Evolutionary conservation across 257 asterid species (phyloP).

Genomic region (Solanum rostratum): DNA sequence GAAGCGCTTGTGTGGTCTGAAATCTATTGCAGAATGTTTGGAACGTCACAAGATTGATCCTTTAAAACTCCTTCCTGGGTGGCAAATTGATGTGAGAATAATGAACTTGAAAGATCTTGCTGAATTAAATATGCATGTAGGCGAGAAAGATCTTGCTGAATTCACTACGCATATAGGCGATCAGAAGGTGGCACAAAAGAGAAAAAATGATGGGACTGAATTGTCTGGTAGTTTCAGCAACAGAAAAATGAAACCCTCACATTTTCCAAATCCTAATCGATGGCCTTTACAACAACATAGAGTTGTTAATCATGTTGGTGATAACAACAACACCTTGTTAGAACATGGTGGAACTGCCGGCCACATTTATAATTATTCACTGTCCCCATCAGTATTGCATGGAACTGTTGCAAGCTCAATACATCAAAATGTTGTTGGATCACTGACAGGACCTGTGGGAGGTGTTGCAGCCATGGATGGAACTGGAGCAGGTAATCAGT

Average conservation of each 20-base stretch:
- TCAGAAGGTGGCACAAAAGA: slow-evolving; percentile 31
- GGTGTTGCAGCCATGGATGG: not conserved
- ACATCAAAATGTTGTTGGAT: not conserved
- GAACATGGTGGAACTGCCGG: not conserved
- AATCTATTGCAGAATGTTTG: slow-evolving; percentile 42
- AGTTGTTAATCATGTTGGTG: not conserved
- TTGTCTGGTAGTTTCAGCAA: slow-evolving; percentile 6
- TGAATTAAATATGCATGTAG: not conserved
- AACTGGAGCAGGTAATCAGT: not conserved
- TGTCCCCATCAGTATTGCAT: not conserved
- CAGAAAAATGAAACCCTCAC: slow-evolving; percentile 42
- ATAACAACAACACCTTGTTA: not conserved
- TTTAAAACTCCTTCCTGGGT: slow-evolving; percentile 51
- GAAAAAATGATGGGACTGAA: slow-evolving; percentile 40
- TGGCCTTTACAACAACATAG: slow-evolving; percentile 22
- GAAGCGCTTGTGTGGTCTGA: slow-evolving; percentile 42
- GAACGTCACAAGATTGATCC: slow-evolving; percentile 53
- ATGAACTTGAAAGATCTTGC: slow-evolving; percentile 26
- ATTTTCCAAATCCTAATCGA: slow-evolving; percentile 14
- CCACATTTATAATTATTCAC: not conserved
- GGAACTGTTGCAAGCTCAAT: not conserved
- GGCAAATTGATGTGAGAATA: slow-evolving; percentile 58
- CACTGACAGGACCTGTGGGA: not conserved
- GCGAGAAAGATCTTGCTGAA: slow-evolving; percentile 3
- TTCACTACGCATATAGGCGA: slow-evolving; percentile 6